Evolutionary conservation across 1,284 basidiomycete genomes (phyloP).

Genomic region (Chondrostereum purpureum): DNA sequence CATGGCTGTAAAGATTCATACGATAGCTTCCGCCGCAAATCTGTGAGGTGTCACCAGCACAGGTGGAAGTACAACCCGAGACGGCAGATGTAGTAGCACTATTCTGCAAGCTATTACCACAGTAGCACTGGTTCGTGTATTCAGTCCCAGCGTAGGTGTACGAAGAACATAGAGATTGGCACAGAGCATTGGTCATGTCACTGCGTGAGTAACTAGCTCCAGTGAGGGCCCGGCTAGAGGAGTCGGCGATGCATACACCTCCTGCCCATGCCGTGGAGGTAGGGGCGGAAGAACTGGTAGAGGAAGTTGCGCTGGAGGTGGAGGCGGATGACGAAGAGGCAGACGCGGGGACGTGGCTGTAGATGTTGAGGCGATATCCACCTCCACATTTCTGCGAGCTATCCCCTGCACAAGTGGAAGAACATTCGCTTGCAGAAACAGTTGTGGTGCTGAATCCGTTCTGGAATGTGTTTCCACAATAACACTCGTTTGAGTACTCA

Average conservation of each 20-base stretch:
- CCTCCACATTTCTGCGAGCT: conserved; percentile 24
- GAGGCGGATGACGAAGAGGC: background rate
- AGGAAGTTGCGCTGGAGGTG: conserved; percentile 1
- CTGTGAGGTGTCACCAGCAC: conserved; percentile 18
- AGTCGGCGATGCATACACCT: conserved; percentile 25
- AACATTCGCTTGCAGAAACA: conserved; percentile 8
- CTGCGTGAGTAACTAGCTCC: conserved; percentile 14
- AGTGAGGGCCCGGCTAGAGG: conserved; percentile 3
- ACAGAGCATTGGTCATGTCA: conserved; percentile 24
- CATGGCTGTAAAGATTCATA: conserved; percentile 11
- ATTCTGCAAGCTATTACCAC: conserved; percentile 19
- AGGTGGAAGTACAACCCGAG: background rate
- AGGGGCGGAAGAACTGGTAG: conserved; percentile 4
- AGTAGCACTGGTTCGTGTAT: conserved; percentile 26
- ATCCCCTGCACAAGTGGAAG: conserved; percentile 8
- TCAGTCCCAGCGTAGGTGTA: conserved; percentile 27
- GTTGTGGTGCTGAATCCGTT: conserved; percentile 15
- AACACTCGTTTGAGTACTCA: conserved; percentile 27
- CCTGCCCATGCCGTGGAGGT: conserved; percentile 17
- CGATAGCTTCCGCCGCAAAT: conserved; percentile 20
- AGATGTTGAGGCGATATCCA: conserved; percentile 12
- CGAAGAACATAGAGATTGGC: conserved; percentile 21
- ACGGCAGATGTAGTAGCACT: conserved; percentile 16
- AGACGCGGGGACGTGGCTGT: background rate
- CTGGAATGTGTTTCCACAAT: conserved; percentile 21